Conservation (phyloP, 805 yeast genomes). For the Candida andamanensis region DNA sequence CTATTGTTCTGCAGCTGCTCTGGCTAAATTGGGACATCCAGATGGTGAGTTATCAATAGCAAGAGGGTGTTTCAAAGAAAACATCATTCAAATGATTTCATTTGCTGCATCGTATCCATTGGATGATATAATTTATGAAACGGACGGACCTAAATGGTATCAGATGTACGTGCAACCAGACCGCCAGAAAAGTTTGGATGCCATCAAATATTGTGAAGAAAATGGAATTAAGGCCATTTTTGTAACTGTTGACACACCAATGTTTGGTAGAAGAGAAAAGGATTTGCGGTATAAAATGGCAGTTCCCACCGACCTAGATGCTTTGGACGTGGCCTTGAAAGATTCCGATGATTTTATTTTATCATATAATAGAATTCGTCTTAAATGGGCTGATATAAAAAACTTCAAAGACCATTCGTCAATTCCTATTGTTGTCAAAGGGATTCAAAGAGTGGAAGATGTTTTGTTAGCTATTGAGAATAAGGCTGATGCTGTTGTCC, state of each 20-base stretch:
- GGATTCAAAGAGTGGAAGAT: slow-evolving; percentile 78
- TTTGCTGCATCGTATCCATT: slow-evolving; percentile 36
- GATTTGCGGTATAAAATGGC: slow-evolving; percentile 36
- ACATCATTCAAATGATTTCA: slow-evolving; percentile 46
- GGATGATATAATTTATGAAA: slow-evolving; percentile 34
- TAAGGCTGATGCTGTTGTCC: slow-evolving; percentile 70
- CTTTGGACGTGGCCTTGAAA: slow-evolving; percentile 12
- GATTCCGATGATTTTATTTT: slow-evolving; percentile 12
- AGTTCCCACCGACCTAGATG: slow-evolving; percentile 26
- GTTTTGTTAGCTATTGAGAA: slow-evolving; percentile 65
- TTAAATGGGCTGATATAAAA: slow-evolving; percentile 31
- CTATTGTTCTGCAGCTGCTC: slow-evolving; percentile 46
- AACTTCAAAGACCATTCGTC: slow-evolving; percentile 25
- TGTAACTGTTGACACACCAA: slow-evolving; percentile 52
- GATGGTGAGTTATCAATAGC: slow-evolving; percentile 41
- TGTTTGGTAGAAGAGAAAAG: slow-evolving; percentile 48
- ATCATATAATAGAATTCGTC: slow-evolving; percentile 6
- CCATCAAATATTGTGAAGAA: slow-evolving; percentile 34
- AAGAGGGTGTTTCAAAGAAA: slow-evolving; percentile 33
- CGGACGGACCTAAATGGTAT: slow-evolving; percentile 36
- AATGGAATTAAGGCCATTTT: slow-evolving; percentile 43
- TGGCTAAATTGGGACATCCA: slow-evolving; percentile 37
- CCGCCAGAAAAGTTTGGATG: slow-evolving; percentile 23
- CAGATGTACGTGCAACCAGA: slow-evolving; percentile 44
- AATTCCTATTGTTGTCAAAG: slow-evolving; percentile 55